A percentile compares a stretch with the other conserved stretches of the same genome.
Conservation (phyloP, 805 yeast genomes). For the Nakazawaea ambrosiae region DNA sequence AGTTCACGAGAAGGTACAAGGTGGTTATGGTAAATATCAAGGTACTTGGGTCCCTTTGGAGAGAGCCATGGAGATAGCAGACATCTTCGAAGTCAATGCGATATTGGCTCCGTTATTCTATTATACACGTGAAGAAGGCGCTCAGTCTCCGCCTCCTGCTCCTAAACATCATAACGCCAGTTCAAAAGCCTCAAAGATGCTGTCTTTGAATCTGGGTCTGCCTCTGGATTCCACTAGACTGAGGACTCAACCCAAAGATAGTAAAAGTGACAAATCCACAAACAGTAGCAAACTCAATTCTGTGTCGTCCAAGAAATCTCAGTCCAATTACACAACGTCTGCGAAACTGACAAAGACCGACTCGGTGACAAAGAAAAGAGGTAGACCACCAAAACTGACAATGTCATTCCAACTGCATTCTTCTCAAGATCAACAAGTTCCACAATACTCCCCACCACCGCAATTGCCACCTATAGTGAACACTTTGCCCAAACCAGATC, state of each 20-base stretch:
- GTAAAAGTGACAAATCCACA: too few species aligned
- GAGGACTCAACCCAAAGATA: constrained; percentile 6
- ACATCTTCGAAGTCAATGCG: constrained; percentile 56
- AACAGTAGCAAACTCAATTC: too few species aligned
- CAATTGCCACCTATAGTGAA: constrained; percentile 10
- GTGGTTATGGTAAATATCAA: constrained; percentile 95
- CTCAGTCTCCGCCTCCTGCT: constrained; percentile 48
- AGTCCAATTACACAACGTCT: too few species aligned
- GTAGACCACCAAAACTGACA: constrained; percentile 22
- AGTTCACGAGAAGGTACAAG: constrained; percentile 88
- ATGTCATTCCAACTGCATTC: neutral
- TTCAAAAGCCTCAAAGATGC: constrained; percentile 28
- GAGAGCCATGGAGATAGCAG: constrained; percentile 64
- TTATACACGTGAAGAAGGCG: constrained; percentile 44
- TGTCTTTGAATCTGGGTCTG: constrained; percentile 14
- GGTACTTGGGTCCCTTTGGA: constrained; percentile 94
- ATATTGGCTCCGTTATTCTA: constrained; percentile 61
- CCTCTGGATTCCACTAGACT: neutral
- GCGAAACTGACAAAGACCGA: constrained; percentile 1
- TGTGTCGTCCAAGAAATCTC: too few species aligned
- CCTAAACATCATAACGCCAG: constrained; percentile 66
- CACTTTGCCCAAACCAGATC: constrained; percentile 3
- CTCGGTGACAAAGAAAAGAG: constrained; percentile 21
- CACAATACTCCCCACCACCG: constrained; percentile 7
- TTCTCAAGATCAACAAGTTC: neutral